Percentiles rank a stretch among this genome's conserved stretches.
Evolutionary conservation across 495 filamentous ascomycete genomes (phyloP).

Genomic region (Hypoxylon intermedium): DNA sequence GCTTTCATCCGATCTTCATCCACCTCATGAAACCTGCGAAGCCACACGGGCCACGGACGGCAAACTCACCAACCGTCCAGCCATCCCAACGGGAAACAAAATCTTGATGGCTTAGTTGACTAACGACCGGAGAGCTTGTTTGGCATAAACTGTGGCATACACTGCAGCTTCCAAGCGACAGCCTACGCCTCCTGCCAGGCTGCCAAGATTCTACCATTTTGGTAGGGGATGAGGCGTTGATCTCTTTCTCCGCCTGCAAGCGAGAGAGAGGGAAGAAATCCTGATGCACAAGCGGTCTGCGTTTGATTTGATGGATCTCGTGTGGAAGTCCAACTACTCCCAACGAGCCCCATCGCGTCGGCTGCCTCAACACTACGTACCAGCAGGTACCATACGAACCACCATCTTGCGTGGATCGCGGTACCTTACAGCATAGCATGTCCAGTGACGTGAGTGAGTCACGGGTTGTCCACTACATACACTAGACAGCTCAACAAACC

Average conservation of each 20-base stretch:
- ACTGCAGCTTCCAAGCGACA: slow-evolving; percentile 2
- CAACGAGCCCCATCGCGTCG: not conserved
- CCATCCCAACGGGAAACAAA: slow-evolving; percentile 1
- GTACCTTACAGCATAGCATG: not conserved
- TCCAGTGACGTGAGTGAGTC: slow-evolving; percentile 9
- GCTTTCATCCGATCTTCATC: slow-evolving; percentile 22
- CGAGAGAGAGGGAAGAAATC: not conserved
- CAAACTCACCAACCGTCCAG: slow-evolving; percentile 3
- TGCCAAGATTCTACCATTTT: slow-evolving; percentile 6
- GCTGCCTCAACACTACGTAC: not conserved
- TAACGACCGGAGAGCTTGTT: not conserved
- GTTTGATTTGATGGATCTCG: slow-evolving; percentile 1
- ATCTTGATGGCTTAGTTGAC: not conserved
- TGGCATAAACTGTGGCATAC: not conserved
- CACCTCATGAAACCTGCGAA: slow-evolving; percentile 32
- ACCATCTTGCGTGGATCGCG: not conserved
- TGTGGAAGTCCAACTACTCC: slow-evolving; percentile 14
- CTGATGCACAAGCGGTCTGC: slow-evolving; percentile 28
- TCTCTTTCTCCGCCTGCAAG: slow-evolving; percentile 22
- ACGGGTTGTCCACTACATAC: slow-evolving; percentile 3
- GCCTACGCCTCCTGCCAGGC: too few species aligned
- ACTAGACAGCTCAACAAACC: not conserved
- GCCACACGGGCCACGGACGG: slow-evolving; percentile 19
- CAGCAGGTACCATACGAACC: not conserved
- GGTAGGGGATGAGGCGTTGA: slow-evolving; percentile 20